These are phyloP conservation scores for Zoysia matrella DNA, from an alignment of 202 grass and related monocot genomes.

Conservation along the genomic window DNA sequence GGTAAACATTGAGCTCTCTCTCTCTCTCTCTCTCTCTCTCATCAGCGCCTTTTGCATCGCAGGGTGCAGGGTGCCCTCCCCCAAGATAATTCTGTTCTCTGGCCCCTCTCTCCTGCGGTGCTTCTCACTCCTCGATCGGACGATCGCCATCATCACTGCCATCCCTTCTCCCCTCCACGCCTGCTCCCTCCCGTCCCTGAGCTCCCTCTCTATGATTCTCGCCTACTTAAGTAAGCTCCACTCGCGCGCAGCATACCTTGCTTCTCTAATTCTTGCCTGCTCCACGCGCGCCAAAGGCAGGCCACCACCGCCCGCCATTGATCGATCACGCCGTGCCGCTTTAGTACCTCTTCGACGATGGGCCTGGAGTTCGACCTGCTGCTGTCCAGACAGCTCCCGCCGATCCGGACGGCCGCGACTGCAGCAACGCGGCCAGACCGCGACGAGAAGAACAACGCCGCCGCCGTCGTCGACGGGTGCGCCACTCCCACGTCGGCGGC, in stretches of 20 bases:
- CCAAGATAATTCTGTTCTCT: slow-evolving; percentile 64
- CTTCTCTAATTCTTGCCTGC: slow-evolving; percentile 9
- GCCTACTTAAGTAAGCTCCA: slow-evolving; percentile 42
- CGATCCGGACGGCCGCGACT: slow-evolving; percentile 19
- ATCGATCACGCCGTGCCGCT: not conserved
- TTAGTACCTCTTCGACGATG: slow-evolving; percentile 12
- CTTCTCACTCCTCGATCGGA: slow-evolving; percentile 32
- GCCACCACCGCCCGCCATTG: not conserved
- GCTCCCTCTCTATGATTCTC: not conserved
- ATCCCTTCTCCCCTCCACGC: slow-evolving; percentile 44
- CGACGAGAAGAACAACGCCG: not conserved
- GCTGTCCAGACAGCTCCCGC: slow-evolving; percentile 11
- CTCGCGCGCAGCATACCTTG: slow-evolving; percentile 34
- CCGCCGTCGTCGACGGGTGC: not conserved
- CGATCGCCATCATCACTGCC: slow-evolving; percentile 44
- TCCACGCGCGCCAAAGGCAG: not conserved
- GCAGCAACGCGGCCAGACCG: not conserved
- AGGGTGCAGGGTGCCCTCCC: slow-evolving; percentile 35
- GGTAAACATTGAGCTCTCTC: not conserved
- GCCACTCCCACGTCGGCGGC: slow-evolving; percentile 46
- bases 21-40: not conserved
- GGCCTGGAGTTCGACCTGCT: slow-evolving; percentile 41
- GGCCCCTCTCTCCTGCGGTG: not conserved
- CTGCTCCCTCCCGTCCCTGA: slow-evolving; percentile 4
- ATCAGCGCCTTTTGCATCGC: slow-evolving; percentile 31